A percentile compares a stretch with the other conserved stretches of the same genome.
Evolutionary conservation across 345 rosid species (phyloP).

Genomic region (Angophora floribunda): DNA sequence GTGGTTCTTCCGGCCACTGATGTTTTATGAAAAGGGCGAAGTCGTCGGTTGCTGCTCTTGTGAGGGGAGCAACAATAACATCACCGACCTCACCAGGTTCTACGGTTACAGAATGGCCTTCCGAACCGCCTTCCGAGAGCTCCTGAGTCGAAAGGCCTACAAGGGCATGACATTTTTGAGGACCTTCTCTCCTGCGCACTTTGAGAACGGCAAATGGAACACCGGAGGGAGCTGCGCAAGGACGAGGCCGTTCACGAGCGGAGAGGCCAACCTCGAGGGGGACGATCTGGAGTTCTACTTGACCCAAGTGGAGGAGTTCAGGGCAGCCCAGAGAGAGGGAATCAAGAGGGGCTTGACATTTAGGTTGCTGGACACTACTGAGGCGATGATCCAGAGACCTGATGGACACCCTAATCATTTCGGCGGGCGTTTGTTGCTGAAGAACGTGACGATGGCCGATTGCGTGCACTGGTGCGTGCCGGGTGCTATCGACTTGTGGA

Average conservation of each 20-base stretch:
- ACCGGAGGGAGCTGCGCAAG: slow-evolving; percentile 34
- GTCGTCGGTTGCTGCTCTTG: slow-evolving; percentile 29
- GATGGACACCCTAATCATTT: slow-evolving; percentile 26
- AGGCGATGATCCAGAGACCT: slow-evolving; percentile 13
- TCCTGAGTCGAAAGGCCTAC: slow-evolving; percentile 1
- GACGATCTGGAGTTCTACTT: slow-evolving; percentile 7
- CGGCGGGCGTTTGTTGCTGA: slow-evolving; percentile 8
- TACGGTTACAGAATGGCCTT: slow-evolving; percentile 28
- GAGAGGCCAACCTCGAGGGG: slow-evolving; percentile 4
- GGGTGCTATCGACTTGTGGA: slow-evolving; percentile 37
- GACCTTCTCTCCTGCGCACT: slow-evolving; percentile 40
- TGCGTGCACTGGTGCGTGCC: slow-evolving; percentile 41
- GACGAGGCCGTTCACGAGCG: slow-evolving; percentile 16
- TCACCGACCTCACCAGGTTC: slow-evolving; percentile 18
- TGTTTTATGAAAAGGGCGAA: slow-evolving; percentile 14
- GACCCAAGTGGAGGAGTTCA: slow-evolving; percentile 28
- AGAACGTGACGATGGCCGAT: slow-evolving; percentile 14
- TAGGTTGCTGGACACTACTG: slow-evolving; percentile 19
- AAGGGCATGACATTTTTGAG: slow-evolving; percentile 19
- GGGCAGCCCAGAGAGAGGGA: slow-evolving; percentile 9
- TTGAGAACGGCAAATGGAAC: slow-evolving; percentile 40
- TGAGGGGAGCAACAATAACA: not conserved
- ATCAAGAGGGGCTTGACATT: slow-evolving; percentile 1
- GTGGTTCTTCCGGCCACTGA: slow-evolving; percentile 37
- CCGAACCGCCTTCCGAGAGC: slow-evolving; percentile 8